phyloP scores from a whole-genome alignment of 257 asterid genomes.

The Nicotiana paniculata region DNA sequence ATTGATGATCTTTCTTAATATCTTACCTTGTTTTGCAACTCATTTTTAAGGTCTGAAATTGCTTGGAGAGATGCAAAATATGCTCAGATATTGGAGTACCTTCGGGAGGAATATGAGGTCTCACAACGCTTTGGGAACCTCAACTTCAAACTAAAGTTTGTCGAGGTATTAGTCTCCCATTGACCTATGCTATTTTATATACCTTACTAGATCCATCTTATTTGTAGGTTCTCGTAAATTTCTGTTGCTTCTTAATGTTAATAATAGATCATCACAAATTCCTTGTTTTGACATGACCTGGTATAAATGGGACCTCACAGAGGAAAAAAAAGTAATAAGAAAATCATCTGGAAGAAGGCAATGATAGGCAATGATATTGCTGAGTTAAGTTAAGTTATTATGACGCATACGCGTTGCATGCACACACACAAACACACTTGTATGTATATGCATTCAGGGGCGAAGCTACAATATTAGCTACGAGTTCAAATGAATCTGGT shows the following conservation, averaged over 20 bases:
- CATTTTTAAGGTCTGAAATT: constrained; percentile 75
- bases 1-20: not conserved
- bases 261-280: not conserved
- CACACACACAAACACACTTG: not conserved
- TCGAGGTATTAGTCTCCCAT: constrained; percentile 48
- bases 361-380: not conserved
- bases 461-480: too few relatives aligned
- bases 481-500: too few relatives aligned
- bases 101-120: constrained; percentile 92
- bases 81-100: constrained; percentile 85
- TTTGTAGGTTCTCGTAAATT: not conserved
- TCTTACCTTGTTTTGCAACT: not conserved
- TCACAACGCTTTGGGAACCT: constrained; percentile 93
- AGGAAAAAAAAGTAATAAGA: not conserved
- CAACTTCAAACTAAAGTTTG: constrained; percentile 82
- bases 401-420: not conserved
- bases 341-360: too few relatives aligned
- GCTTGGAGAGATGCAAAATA: constrained; percentile 99
- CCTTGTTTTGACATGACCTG: not conserved
- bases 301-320: not conserved
- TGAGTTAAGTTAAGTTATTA: not conserved
- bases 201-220: not conserved
- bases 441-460: not conserved
- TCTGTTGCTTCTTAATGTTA: not conserved
- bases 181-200: not conserved